phyloP scores from a whole-genome alignment of 257 asterid genomes.

The Forsythia suspensa region DNA sequence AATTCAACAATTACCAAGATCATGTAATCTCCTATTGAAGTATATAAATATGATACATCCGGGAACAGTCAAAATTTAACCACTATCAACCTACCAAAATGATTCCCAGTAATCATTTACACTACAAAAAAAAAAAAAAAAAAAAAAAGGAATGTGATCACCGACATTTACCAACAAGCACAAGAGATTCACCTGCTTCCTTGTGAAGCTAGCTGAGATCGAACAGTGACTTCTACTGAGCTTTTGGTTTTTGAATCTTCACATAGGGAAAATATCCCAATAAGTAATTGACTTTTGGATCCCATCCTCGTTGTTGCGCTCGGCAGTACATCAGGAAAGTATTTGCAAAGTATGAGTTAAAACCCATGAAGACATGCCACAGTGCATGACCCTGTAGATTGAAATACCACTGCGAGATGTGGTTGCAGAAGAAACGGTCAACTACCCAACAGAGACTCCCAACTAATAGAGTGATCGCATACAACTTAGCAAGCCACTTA shows the following conservation, averaged over 20 bases:
- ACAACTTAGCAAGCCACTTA: conserved; percentile 72
- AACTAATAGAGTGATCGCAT: conserved; percentile 48
- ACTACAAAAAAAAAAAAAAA: conserved; percentile 10
- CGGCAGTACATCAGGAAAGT: conserved; percentile 93
- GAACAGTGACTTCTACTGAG: conserved; percentile 51
- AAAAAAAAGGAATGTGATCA: conserved; percentile 26
- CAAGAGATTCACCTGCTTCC: conserved; percentile 23
- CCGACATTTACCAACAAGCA: conserved; percentile 30
- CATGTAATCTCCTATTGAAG: conserved; percentile 39
- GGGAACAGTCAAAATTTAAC: conserved; percentile 53
- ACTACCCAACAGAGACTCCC: conserved; percentile 75
- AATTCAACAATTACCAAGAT: conserved; percentile 18
- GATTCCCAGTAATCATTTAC: conserved; percentile 46
- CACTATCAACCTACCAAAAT: conserved; percentile 40
- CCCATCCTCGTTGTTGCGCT: conserved; percentile 89
- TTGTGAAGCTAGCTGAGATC: conserved; percentile 1
- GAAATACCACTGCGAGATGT: conserved; percentile 48
- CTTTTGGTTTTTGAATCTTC: conserved; percentile 76
- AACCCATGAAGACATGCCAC: conserved; percentile 89
- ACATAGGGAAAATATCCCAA: conserved; percentile 71
- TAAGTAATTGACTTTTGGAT: conserved; percentile 64
- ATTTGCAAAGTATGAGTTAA: conserved; percentile 88
- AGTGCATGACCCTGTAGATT: conserved; percentile 95
- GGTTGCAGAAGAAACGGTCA: conserved; percentile 67
- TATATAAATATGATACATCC: conserved; percentile 36